These are phyloP conservation scores for Tuber borchii DNA, from an alignment of 495 filamentous ascomycete species.

Conservation along the genomic window DNA sequence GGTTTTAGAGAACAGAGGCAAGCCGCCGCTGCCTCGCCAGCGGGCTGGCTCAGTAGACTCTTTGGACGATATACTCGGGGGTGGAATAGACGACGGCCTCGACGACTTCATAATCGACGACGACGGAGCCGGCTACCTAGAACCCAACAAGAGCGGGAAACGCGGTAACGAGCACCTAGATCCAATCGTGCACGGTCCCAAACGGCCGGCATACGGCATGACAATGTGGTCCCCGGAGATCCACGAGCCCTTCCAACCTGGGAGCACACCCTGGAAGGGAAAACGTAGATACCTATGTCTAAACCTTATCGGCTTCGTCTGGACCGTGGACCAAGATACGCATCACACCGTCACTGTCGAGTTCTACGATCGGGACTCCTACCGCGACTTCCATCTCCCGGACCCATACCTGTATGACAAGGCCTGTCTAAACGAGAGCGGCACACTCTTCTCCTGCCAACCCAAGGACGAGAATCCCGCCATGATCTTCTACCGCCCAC, in stretches of 20 bases:
- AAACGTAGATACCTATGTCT: constrained; percentile 88
- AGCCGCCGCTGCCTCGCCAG: constrained; percentile 12
- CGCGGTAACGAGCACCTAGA: constrained; percentile 52
- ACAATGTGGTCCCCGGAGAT: constrained; percentile 56
- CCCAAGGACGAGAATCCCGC: constrained; percentile 63
- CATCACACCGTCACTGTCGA: constrained; percentile 95
- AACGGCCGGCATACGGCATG: constrained; percentile 40
- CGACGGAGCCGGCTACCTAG: constrained; percentile 84
- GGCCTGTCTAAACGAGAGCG: constrained; percentile 78
- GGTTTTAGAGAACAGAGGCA: constrained; percentile 10
- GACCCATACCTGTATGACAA: constrained; percentile 93
- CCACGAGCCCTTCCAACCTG: constrained; percentile 82
- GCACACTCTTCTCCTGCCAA: constrained; percentile 77
- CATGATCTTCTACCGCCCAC: constrained; percentile 89
- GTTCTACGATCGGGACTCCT: constrained; percentile 87
- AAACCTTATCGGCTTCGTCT: constrained; percentile 87
- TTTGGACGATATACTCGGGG: constrained; percentile 50
- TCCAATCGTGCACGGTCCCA: constrained; percentile 45
- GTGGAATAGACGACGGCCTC: constrained; percentile 37
- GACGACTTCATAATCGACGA: constrained; percentile 90
- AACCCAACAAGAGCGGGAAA: constrained; percentile 60
- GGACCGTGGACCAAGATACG: constrained; percentile 92
- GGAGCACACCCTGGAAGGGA: constrained; percentile 90
- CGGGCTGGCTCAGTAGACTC: constrained; percentile 40
- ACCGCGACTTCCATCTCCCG: constrained; percentile 94